Conservation (phyloP, 2,329 filamentous ascomycete species). For the Hypoxylon sp. region DNA sequence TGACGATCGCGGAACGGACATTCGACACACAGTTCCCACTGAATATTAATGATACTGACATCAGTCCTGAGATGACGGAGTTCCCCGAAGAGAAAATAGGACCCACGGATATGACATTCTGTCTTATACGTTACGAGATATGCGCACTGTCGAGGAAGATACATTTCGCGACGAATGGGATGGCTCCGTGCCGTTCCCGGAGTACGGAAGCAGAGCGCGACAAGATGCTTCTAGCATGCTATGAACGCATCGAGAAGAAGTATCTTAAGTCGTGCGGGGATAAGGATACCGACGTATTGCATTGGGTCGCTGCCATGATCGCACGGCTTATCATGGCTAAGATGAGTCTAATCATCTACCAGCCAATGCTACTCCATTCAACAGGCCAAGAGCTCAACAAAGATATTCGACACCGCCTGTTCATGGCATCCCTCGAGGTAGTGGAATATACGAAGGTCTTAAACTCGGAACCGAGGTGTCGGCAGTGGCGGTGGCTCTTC, state of each 20-base stretch:
- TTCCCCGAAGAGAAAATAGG: constrained; percentile 64
- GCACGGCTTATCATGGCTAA: constrained; percentile 67
- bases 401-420: constrained; percentile 61
- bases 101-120: constrained; percentile 67
- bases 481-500: constrained; percentile 71
- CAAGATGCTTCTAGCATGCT: constrained; percentile 62
- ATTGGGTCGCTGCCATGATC: constrained; percentile 66
- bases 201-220: constrained; percentile 61
- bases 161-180: constrained; percentile 56
- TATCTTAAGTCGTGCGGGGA: constrained; percentile 67
- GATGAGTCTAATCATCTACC: constrained; percentile 68
- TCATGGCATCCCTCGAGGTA: constrained; percentile 67
- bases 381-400: constrained; percentile 56
- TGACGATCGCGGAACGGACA: constrained; percentile 61
- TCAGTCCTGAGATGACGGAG: constrained; percentile 63
- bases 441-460: constrained; percentile 70
- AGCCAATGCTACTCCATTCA: constrained; percentile 64
- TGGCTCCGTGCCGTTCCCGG: constrained; percentile 52
- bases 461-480: constrained; percentile 64
- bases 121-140: constrained; percentile 61
- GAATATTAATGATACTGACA: constrained; percentile 71
- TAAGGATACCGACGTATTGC: constrained; percentile 61
- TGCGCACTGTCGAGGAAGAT: constrained; percentile 59
- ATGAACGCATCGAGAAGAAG: constrained; percentile 65
- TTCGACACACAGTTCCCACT: constrained; percentile 69